Conservation (phyloP, 2,329 filamentous ascomycete species). For the Penicillium olsonii region DNA sequence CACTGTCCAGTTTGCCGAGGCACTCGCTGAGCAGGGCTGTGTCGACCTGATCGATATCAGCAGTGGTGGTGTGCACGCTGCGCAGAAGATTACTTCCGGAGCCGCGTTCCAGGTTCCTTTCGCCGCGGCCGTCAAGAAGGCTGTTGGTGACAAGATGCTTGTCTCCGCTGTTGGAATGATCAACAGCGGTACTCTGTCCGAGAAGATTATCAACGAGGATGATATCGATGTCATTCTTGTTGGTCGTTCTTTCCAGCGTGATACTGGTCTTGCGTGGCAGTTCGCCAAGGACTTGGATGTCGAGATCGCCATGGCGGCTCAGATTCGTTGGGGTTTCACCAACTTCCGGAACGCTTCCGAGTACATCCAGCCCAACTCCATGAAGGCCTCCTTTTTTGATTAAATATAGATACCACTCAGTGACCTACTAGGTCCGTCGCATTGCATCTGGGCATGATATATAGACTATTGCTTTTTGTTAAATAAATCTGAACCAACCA, state of each 20-base stretch:
- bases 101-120: slow-evolving; percentile 75
- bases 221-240: slow-evolving; percentile 68
- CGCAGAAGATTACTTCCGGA: slow-evolving; percentile 46
- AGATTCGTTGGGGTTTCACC: slow-evolving; percentile 36
- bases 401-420: slow-evolving; percentile 15
- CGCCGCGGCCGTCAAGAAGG: slow-evolving; percentile 70
- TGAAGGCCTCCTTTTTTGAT: slow-evolving; percentile 31
- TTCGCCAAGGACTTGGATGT: slow-evolving; percentile 33
- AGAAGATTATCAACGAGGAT: slow-evolving; percentile 57
- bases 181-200: slow-evolving; percentile 67
- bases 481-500: too few species aligned
- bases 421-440: slow-evolving; percentile 1
- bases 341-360: slow-evolving; percentile 29
- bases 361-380: slow-evolving; percentile 28
- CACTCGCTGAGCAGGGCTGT: slow-evolving; percentile 67
- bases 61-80: slow-evolving; percentile 68
- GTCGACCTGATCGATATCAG: slow-evolving; percentile 85
- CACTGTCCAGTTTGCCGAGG: slow-evolving; percentile 62
- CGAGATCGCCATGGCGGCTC: slow-evolving; percentile 33
- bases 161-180: slow-evolving; percentile 78
- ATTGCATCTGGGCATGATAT: slow-evolving; percentile 4
- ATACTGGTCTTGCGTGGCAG: slow-evolving; percentile 27
- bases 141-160: slow-evolving; percentile 69
- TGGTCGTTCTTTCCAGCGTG: slow-evolving; percentile 28
- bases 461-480: neutral